Evolutionary conservation across 2,329 filamentous ascomycete species (phyloP), one percentile per base, ranked within the genome.

Genomic region (Rutstroemia sp.): DNA sequence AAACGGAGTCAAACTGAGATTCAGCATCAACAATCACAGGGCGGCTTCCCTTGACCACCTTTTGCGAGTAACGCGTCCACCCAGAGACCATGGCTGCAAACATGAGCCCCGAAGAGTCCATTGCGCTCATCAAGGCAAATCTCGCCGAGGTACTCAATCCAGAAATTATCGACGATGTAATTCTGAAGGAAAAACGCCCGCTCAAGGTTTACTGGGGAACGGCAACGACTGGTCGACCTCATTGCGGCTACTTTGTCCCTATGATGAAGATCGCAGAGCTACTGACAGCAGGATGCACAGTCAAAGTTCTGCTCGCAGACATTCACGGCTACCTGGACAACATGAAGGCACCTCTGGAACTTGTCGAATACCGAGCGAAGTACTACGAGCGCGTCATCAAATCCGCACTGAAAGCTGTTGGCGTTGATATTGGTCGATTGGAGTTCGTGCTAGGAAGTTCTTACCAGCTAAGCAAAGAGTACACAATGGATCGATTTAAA

Each of bases 241-340:
- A 96, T 72, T 88, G 84, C 70, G 92, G 89, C 64, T 96, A 96
- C 78, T 89, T 95, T 27, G 66, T 68, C 5, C 86, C 91, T 5
- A 86, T 88, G 65, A 82, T 95, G 69, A 96, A 96, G 73, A 87
- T 96, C 60, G 91, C 90, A 40, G 87, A 96, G 70, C 84, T 95
- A 67, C 82, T 96, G 36, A 80, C 83, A 38, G 91, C 92, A 30
- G 91, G 87, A 39, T 96, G 90, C 75, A 82, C 91, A 58, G 83
- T 95, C 58, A 88, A 83, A 56, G 80, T 95, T 58, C 82, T 56
- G 6, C 54, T 56, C 21, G 89, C 91, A 0, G 90, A 92, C 3
- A 82, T 95, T 46, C 84, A 88, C 56, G 89, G 83, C 63, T 90
- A 89, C 73, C 84, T 92, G 65, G 87, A 89, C 74, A 89, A 88